Conservation (phyloP, 2,329 filamentous ascomycete genomes). For the Aureobasidium leucospermi region DNA sequence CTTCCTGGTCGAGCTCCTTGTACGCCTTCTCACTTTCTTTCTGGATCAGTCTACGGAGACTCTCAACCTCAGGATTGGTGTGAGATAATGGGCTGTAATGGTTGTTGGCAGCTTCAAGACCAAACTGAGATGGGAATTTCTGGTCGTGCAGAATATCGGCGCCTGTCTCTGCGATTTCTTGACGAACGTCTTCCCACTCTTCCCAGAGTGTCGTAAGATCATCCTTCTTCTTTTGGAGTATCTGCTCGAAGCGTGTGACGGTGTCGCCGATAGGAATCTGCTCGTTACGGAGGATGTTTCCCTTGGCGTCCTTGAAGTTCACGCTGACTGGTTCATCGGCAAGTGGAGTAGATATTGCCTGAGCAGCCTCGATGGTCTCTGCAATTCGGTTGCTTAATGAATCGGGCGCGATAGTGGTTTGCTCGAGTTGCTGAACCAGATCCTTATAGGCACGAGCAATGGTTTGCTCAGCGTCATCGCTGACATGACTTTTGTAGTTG, state of each 20-base stretch:
- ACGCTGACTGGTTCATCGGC: slow-evolving; percentile 19
- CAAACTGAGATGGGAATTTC: slow-evolving; percentile 9
- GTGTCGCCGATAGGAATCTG: slow-evolving; percentile 14
- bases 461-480: slow-evolving; percentile 1
- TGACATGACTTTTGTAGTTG: slow-evolving; percentile 14
- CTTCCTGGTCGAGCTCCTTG: slow-evolving; percentile 2
- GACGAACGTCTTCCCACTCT: slow-evolving; percentile 1
- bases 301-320: slow-evolving; percentile 8
- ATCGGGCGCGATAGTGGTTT: slow-evolving; percentile 17
- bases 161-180: slow-evolving; percentile 5
- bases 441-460: slow-evolving; percentile 15
- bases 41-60: background rate
- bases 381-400: slow-evolving; percentile 18
- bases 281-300: slow-evolving; percentile 2
- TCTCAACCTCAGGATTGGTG: background rate
- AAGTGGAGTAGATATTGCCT: slow-evolving; percentile 17
- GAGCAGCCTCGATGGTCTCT: slow-evolving; percentile 12
- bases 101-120: background rate
- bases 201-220: background rate
- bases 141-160: slow-evolving; percentile 4
- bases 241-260: slow-evolving; percentile 13
- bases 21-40: background rate
- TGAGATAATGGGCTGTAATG: background rate
- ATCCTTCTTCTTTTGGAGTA: background rate
- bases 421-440: slow-evolving; percentile 17